Percentiles rank a stretch among this genome's conserved stretches.
phyloP scores from a whole-genome alignment of 2,329 filamentous ascomycete genomes.

The Venturia pyrina region DNA sequence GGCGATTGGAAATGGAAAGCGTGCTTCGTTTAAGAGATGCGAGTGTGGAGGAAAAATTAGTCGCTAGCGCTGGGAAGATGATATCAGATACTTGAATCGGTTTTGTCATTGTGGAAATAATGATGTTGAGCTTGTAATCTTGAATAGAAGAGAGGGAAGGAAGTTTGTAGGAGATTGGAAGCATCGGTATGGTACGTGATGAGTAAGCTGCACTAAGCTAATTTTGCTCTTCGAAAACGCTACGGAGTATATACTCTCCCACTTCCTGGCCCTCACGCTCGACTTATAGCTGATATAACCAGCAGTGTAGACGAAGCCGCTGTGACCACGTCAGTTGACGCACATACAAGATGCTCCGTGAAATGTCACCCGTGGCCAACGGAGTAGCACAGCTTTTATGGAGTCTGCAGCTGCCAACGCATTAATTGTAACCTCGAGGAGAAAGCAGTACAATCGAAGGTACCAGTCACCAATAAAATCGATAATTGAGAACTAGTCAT shows the following conservation, averaged over 20 bases:
- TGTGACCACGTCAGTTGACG: too few species aligned
- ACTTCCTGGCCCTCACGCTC: too few species aligned
- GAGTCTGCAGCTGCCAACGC: neutral
- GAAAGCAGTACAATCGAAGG: neutral
- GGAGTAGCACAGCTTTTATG: neutral
- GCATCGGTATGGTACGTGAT: neutral
- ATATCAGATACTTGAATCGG: slow-evolving; percentile 25
- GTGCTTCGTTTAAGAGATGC: slow-evolving; percentile 65
- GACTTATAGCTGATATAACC: too few species aligned
- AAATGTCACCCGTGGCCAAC: too few species aligned
- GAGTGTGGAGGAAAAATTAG: slow-evolving; percentile 60
- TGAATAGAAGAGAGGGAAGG: too few species aligned
- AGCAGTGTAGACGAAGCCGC: too few species aligned
- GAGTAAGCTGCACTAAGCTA: neutral
- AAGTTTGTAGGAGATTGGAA: neutral
- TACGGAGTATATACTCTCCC: too few species aligned
- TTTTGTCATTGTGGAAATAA: neutral
- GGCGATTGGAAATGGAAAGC: slow-evolving; percentile 69
- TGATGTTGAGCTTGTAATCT: neutral
- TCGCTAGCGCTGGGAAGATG: slow-evolving; percentile 45
- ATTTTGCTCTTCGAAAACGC: too few species aligned
- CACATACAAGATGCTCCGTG: neutral
- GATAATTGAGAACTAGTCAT: neutral
- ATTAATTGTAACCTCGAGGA: neutral
- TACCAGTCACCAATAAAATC: neutral